Evolutionary conservation across 257 asterid species (phyloP).

Genomic region (Knoxia roxburghii): DNA sequence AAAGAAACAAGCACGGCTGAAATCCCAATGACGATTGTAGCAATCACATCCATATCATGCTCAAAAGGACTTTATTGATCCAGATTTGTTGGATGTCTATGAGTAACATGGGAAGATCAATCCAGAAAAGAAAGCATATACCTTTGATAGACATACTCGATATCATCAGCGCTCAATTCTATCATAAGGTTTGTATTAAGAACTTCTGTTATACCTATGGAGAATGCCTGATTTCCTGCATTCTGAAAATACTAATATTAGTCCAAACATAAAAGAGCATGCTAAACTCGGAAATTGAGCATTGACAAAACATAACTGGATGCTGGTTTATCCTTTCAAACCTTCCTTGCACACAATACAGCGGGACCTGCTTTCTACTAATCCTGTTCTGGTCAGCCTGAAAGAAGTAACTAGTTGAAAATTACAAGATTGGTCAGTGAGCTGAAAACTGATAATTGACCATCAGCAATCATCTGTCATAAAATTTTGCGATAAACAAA

Average conservation of each 20-base stretch:
- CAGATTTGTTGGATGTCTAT: not conserved
- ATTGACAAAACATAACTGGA: conserved; percentile 67
- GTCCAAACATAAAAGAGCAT: conserved; percentile 8
- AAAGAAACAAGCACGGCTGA: conserved; percentile 4
- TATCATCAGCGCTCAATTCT: conserved; percentile 91
- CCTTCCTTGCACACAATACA: conserved; percentile 84
- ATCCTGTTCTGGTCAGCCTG: conserved; percentile 94
- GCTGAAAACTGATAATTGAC: not conserved
- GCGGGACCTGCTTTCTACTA: conserved; percentile 84
- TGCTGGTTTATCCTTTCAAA: conserved; percentile 94
- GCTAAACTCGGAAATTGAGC: conserved; percentile 20
- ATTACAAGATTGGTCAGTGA: not conserved
- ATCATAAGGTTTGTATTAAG: conserved; percentile 83
- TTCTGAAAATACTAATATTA: conserved; percentile 50
- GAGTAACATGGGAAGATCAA: conserved; percentile 6
- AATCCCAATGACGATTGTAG: not conserved
- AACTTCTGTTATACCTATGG: conserved; percentile 89
- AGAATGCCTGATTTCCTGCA: conserved; percentile 78
- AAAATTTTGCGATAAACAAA: not conserved
- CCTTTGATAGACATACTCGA: conserved; percentile 93
- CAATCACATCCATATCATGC: not conserved
- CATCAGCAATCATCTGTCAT: not conserved
- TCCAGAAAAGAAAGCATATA: conserved; percentile 12
- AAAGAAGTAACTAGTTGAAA: conserved; percentile 12
- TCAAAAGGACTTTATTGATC: not conserved